These are phyloP conservation scores for Tylopilus subfusipes DNA, from an alignment of 768 basidiomycete species.

Conservation along the genomic window DNA sequence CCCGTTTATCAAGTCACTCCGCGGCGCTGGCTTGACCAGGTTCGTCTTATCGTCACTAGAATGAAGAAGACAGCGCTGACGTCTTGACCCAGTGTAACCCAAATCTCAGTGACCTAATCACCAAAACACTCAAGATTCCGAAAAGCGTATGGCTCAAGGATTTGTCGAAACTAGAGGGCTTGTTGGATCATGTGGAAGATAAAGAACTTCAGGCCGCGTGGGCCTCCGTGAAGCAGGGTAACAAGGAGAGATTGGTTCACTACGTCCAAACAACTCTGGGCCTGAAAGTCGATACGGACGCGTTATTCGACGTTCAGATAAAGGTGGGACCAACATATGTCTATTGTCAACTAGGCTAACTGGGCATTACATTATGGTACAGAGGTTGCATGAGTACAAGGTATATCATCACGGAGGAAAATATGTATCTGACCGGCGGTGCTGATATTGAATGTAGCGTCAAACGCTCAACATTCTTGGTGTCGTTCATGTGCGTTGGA, in stretches of 20 bases:
- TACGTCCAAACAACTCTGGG: conserved; percentile 72
- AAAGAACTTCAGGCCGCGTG: conserved; percentile 73
- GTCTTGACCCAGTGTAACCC: conserved; percentile 72
- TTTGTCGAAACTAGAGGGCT: conserved; percentile 69
- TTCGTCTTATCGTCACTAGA: conserved; percentile 15
- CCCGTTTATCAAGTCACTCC: conserved; percentile 61
- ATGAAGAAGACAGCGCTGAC: conserved; percentile 2
- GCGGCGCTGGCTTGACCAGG: conserved; percentile 88
- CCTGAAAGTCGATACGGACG: conserved; percentile 64
- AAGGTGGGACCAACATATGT: conserved; percentile 43
- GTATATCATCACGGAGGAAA: conserved; percentile 28
- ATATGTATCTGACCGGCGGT: background rate
- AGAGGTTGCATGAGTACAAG: conserved; percentile 94
- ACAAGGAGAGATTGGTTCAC: conserved; percentile 85
- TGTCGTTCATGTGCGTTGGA: conserved; percentile 67
- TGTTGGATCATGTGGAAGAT: conserved; percentile 71
- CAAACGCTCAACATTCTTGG: conserved; percentile 94
- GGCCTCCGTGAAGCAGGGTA: conserved; percentile 81
- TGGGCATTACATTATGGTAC: conserved; percentile 4
- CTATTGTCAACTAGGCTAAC: background rate
- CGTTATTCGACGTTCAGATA: conserved; percentile 91
- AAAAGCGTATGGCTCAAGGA: conserved; percentile 85
- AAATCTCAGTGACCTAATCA: conserved; percentile 78
- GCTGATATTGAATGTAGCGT: conserved; percentile 44
- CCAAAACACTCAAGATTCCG: conserved; percentile 70